Evolutionary conservation across 106 monocot species (phyloP), one percentile per base, ranked within the genome.

Genomic region (Iris macrosiphon): DNA sequence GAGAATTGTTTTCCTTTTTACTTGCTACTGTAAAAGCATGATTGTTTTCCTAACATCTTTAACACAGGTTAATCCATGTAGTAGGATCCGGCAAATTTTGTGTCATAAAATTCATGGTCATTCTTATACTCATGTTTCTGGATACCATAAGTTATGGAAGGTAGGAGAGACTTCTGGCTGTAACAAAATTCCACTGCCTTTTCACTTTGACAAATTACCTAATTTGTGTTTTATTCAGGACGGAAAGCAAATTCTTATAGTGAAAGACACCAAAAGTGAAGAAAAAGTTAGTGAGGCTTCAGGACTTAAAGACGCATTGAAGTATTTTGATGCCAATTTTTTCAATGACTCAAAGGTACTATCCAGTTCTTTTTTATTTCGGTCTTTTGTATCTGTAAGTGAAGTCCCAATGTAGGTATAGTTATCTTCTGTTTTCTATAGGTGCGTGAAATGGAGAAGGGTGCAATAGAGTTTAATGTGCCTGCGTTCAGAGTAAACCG

Each of bases 371-470:
- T 18, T 35, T 32, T 12, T 52, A 5, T 34, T 71, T 41, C 24
- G 11, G 0, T 41, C 22, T 18, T 50, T 8, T 9, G 59, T 18
- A 63, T 40, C 0, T 51, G 0, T 25, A 14, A 23, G 9, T 68
- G 42, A 35, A 35, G 7, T 35, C 10, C 7, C 34, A 35, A 35
- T 35, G 17, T 33, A 10, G 0, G 35, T 4, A 25, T 26, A 32
- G 29, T 15, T 41, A 11, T 62, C 10, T 20, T 35, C 14, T 57
- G 12, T 23, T 49, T 21, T 55, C 15, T 54, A 27, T 55, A 94
- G 94, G 49, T 94, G 52, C 49, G 29, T 32, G 94, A 94, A 79
- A 94, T 94, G 78, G 75, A 40, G 29, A 50, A 79, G 23, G 94
- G 94, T 35, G 94, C 84, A 33, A 60, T 58, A 46, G 81, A 85